Evolutionary conservation across 352 stramenopile species (phyloP).

Genomic region (Pythium coloratum): DNA sequence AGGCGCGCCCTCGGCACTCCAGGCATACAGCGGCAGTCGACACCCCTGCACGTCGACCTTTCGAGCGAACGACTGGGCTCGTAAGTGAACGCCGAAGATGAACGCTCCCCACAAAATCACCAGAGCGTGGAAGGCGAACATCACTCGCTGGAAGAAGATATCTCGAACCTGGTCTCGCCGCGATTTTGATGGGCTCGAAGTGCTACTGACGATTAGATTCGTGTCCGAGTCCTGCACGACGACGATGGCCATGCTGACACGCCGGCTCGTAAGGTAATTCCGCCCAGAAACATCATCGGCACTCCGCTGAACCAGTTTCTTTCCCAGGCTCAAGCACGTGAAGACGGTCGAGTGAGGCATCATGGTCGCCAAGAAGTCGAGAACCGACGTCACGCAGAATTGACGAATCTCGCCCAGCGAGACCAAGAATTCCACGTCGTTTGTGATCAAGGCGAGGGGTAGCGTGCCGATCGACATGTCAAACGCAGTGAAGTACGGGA

Average conservation of each 20-base stretch:
- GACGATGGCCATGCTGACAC: slow-evolving; percentile 7
- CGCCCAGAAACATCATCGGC: background rate
- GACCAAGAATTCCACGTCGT: slow-evolving; percentile 15
- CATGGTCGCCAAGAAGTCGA: slow-evolving; percentile 18
- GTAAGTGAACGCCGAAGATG: background rate
- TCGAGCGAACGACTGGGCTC: background rate
- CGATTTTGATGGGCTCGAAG: background rate
- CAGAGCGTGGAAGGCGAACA: background rate
- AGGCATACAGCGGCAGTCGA: slow-evolving; percentile 10
- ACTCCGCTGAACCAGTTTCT: slow-evolving; percentile 12
- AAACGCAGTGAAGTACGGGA: slow-evolving; percentile 12
- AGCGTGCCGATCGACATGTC: slow-evolving; percentile 8
- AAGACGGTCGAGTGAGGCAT: slow-evolving; percentile 18
- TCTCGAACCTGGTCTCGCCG: background rate
- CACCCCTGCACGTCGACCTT: background rate
- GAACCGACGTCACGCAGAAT: slow-evolving; percentile 19
- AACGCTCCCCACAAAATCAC: background rate
- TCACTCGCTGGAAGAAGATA: background rate
- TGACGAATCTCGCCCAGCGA: slow-evolving; percentile 17
- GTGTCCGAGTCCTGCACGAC: background rate
- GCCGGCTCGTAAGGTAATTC: background rate
- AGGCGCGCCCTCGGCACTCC: slow-evolving; percentile 4
- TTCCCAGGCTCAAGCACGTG: slow-evolving; percentile 7
- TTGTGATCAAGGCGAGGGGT: background rate
- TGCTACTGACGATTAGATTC: background rate